These are phyloP conservation scores for Fusarium sp. DNA, from an alignment of 2,329 filamentous ascomycete species.

Conservation along the genomic window DNA sequence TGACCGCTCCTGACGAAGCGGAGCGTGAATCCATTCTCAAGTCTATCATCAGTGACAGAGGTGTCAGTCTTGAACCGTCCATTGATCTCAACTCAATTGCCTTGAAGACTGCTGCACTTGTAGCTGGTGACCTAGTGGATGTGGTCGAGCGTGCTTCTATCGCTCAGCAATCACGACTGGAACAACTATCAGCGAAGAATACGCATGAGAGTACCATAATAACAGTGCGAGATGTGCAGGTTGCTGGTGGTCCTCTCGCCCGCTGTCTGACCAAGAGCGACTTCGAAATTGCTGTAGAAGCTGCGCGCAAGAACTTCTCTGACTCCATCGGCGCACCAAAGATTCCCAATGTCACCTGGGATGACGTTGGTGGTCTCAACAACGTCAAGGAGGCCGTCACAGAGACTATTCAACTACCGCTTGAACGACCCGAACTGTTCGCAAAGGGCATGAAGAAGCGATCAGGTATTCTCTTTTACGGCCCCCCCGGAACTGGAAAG, in stretches of 20 bases:
- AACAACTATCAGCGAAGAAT: constrained; percentile 71
- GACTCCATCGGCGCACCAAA: constrained; percentile 97
- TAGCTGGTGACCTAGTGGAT: constrained; percentile 93
- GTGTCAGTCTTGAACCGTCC: constrained; percentile 81
- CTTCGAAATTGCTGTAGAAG: constrained; percentile 93
- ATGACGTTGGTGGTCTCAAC: constrained; percentile 91
- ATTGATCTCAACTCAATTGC: constrained; percentile 88
- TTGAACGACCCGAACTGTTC: constrained; percentile 92
- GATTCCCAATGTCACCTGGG: constrained; percentile 96
- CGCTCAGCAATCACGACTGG: constrained; percentile 79
- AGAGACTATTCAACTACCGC: constrained; percentile 93
- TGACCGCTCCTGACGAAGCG: constrained; percentile 90
- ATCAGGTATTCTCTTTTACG: constrained; percentile 92
- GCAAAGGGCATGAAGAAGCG: constrained; percentile 98
- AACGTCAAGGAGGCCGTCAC: constrained; percentile 98
- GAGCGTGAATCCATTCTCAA: constrained; percentile 90
- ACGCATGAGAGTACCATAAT: constrained; percentile 57
- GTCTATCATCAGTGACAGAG: constrained; percentile 79
- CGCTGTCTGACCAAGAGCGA: constrained; percentile 84
- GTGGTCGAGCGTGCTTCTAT: constrained; percentile 91
- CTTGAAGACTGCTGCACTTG: constrained; percentile 93
- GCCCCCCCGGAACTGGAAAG: constrained; percentile 90
- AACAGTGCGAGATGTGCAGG: constrained; percentile 83
- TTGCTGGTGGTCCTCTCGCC: constrained; percentile 84
- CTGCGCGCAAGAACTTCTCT: constrained; percentile 96